These are phyloP conservation scores for Schizosaccharomyces lindneri DNA, from an alignment of 805 yeast genomes.

Conservation along the genomic window DNA sequence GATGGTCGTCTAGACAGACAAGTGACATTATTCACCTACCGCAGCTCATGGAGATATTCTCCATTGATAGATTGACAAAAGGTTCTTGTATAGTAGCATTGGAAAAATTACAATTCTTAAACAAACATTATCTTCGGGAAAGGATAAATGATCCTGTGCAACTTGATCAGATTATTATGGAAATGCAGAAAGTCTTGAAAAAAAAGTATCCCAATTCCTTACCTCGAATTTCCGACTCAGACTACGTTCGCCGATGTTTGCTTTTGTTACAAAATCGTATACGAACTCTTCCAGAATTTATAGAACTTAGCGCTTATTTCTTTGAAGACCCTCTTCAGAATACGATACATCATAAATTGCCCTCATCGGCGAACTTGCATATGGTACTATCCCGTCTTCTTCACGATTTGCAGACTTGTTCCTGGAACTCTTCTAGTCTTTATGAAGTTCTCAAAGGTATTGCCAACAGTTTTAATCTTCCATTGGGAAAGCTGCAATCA, in stretches of 20 bases:
- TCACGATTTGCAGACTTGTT: no score
- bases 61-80: constrained; percentile 51
- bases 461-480: neutral
- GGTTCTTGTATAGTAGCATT: constrained; percentile 86
- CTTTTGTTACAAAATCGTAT: neutral
- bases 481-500: neutral
- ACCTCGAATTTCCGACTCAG: neutral
- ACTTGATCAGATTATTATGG: neutral
- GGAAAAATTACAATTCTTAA: constrained; percentile 49
- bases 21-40: constrained; percentile 3
- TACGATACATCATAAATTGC: no score
- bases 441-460: neutral
- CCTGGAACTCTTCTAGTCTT: no score
- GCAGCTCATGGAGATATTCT: constrained; percentile 21
- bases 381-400: no score
- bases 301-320: neutral
- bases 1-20: constrained; percentile 52
- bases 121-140: constrained; percentile 33
- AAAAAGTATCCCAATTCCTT: neutral
- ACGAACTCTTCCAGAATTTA: neutral
- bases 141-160: neutral
- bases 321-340: neutral
- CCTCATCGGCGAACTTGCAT: no score
- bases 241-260: neutral
- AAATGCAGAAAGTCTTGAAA: neutral